Evolutionary conservation across 208 protist genomes (phyloP).

Genomic region (Leishmania guyanensis): DNA sequence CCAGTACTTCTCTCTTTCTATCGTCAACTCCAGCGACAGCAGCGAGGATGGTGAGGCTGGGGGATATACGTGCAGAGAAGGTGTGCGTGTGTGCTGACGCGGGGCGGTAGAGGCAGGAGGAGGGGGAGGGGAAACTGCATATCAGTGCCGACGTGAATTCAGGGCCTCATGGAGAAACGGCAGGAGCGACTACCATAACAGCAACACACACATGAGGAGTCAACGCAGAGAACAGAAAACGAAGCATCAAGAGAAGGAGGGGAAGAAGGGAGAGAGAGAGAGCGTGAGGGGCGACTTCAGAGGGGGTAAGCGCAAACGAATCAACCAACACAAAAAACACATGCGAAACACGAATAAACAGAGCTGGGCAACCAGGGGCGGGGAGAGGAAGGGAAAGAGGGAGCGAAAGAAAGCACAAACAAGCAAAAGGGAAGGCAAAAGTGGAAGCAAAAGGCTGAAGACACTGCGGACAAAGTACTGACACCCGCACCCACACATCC

Average conservation of each 20-base stretch:
- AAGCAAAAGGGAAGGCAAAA: background rate
- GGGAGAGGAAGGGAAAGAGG: background rate
- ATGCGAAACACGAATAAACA: background rate
- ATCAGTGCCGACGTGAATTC: background rate
- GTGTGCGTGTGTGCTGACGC: background rate
- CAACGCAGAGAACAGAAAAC: background rate
- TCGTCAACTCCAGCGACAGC: background rate
- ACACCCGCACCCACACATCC: background rate
- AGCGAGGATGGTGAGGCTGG: background rate
- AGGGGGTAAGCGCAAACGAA: constrained; percentile 1
- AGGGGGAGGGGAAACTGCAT: background rate
- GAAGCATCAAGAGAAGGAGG: background rate
- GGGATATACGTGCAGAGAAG: background rate
- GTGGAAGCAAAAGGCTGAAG: background rate
- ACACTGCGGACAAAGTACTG: background rate
- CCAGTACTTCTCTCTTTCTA: background rate
- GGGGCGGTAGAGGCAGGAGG: background rate
- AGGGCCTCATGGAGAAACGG: background rate
- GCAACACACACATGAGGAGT: background rate
- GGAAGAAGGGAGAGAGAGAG: background rate
- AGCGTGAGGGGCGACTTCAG: background rate
- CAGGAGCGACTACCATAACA: background rate
- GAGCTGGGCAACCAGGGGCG: background rate
- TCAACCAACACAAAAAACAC: background rate
- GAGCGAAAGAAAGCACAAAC: background rate